Percentiles rank a stretch among this genome's conserved stretches.
Conservation (phyloP, 768 basidiomycete species). For the Cystofilobasidium ferigula region DNA sequence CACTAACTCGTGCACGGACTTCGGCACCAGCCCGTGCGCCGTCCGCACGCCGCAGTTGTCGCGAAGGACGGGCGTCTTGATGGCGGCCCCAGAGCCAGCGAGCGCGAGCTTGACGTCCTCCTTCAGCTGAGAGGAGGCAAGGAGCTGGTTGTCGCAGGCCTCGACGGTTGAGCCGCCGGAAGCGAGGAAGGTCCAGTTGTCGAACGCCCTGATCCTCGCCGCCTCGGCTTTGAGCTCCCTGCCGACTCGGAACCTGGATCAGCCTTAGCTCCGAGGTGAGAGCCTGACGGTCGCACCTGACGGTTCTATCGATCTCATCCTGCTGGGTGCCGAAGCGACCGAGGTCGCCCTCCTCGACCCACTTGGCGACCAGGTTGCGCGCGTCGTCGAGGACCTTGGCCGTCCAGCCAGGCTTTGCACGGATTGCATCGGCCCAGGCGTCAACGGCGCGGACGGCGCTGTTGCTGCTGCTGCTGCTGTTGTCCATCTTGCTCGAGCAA, state of each 20-base stretch:
- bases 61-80: not conserved
- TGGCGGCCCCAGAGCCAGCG: not conserved
- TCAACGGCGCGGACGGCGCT: not conserved
- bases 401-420: slow-evolving; percentile 10
- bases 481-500: too few species aligned
- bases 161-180: not conserved
- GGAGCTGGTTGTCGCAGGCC: not conserved
- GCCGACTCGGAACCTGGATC: too few species aligned
- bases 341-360: slow-evolving; percentile 8
- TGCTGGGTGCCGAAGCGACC: not conserved
- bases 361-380: slow-evolving; percentile 11
- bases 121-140: not conserved
- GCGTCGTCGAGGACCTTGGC: slow-evolving; percentile 15
- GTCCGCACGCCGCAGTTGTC: slow-evolving; percentile 12
- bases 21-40: slow-evolving; percentile 13
- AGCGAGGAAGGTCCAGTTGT: not conserved
- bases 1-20: slow-evolving; percentile 1
- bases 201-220: not conserved
- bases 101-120: not conserved
- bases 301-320: not conserved
- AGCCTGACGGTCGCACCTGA: slow-evolving; percentile 1
- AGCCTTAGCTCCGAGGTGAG: too few species aligned
- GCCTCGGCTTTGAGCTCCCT: slow-evolving; percentile 25
- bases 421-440: not conserved
- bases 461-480: too few species aligned